phyloP scores from a whole-genome alignment of 257 asterid species.

The Nicotiana paniculata region DNA sequence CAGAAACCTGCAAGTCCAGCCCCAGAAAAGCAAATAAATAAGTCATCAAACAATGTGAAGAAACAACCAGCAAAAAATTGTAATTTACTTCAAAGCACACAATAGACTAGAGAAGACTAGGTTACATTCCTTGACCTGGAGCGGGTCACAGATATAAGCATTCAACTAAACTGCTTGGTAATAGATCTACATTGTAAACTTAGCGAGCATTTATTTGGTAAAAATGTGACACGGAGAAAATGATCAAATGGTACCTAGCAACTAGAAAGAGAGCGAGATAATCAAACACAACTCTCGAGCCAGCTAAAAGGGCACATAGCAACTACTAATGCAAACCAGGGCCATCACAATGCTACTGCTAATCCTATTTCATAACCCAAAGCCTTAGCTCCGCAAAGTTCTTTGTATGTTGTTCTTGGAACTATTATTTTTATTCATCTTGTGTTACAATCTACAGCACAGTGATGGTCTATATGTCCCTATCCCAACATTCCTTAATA shows the following conservation, averaged over 20 bases:
- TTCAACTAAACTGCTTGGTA: not conserved
- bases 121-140: not conserved
- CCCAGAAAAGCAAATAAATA: constrained; percentile 3
- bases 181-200: not conserved
- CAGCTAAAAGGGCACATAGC: not conserved
- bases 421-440: not conserved
- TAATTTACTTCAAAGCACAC: not conserved
- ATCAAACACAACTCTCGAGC: not conserved
- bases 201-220: not conserved
- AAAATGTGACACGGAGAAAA: not conserved
- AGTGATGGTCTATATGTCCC: not conserved
- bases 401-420: not conserved
- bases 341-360: not conserved
- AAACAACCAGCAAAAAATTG: not conserved
- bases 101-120: not conserved
- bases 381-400: not conserved
- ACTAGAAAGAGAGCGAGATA: not conserved
- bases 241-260: not conserved
- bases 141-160: not conserved
- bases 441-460: not conserved
- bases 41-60: not conserved
- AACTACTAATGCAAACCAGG: not conserved
- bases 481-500: not conserved
- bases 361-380: not conserved
- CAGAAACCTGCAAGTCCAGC: constrained; percentile 48